These are phyloP conservation scores for Mucor piriformis DNA, from an alignment of 371 early-diverging fungal species.

Conservation along the genomic window DNA sequence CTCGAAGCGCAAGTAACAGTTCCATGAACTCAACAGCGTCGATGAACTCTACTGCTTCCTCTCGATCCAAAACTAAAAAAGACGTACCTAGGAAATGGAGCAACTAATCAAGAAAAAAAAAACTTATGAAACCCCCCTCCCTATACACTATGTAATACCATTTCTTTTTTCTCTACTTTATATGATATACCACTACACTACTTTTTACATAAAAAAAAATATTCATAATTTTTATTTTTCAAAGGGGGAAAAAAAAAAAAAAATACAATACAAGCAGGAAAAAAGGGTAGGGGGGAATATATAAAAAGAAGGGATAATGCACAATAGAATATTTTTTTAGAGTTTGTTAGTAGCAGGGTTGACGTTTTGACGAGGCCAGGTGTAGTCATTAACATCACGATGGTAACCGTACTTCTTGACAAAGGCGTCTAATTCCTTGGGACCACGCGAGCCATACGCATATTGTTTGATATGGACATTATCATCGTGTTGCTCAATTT, in stretches of 20 bases:
- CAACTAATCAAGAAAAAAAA: constrained; percentile 6
- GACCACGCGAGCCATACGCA: constrained; percentile 90
- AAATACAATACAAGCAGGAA: constrained; percentile 8
- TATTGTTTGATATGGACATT: constrained; percentile 77
- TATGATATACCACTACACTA: constrained; percentile 1
- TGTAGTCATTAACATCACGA: constrained; percentile 22
- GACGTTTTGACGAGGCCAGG: constrained; percentile 34
- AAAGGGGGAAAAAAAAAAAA: background rate
- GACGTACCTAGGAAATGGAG: constrained; percentile 18
- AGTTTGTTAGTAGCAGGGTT: constrained; percentile 29
- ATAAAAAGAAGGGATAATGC: background rate
- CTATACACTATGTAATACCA: background rate
- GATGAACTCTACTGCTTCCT: background rate
- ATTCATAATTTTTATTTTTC: background rate
- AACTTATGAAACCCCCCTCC: too few relatives aligned
- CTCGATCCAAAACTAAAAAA: constrained; percentile 10
- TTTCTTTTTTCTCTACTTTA: background rate
- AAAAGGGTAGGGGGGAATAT: background rate
- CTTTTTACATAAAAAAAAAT: background rate
- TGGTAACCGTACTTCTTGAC: constrained; percentile 67
- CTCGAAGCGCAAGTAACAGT: background rate
- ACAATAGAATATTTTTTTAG: too few relatives aligned
- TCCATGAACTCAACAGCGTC: background rate
- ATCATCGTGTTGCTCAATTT: constrained; percentile 69
- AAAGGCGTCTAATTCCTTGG: constrained; percentile 74